Evolutionary conservation across 2,329 filamentous ascomycete species (phyloP).

Genomic region (Neonectria punicea): DNA sequence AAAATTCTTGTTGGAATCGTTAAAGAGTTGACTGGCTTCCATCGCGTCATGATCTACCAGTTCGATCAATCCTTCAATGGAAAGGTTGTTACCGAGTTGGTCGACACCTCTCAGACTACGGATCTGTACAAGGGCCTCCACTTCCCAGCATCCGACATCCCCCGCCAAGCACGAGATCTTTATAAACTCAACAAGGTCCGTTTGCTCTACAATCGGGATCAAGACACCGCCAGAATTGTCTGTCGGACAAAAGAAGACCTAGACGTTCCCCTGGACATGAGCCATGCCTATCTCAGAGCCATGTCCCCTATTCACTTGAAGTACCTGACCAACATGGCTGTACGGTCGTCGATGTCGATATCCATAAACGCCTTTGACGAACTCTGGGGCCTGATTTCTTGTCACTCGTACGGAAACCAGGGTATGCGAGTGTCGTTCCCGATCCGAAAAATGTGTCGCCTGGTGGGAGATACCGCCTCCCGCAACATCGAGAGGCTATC

Average conservation of each 20-base stretch:
- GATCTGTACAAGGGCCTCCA: constrained; percentile 89
- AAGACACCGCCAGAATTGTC: constrained; percentile 82
- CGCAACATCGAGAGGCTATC: constrained; percentile 89
- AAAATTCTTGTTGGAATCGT: constrained; percentile 87
- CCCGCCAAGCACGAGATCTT: constrained; percentile 84
- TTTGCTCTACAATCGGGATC: constrained; percentile 85
- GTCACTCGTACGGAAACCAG: constrained; percentile 79
- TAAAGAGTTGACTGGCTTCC: constrained; percentile 90
- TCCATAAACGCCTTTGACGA: constrained; percentile 88
- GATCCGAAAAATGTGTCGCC: constrained; percentile 89
- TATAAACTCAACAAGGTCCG: constrained; percentile 93
- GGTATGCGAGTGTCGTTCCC: constrained; percentile 95
- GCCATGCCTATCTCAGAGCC: constrained; percentile 83
- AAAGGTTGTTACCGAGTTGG: constrained; percentile 86
- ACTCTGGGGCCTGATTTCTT: constrained; percentile 88
- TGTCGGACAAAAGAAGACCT: constrained; percentile 81
- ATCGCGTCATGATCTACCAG: constrained; percentile 93
- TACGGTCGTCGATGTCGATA: constrained; percentile 94
- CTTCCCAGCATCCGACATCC: constrained; percentile 89
- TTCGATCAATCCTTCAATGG: constrained; percentile 87
- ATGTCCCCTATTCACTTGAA: constrained; percentile 93
- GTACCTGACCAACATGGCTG: constrained; percentile 88
- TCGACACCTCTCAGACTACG: constrained; percentile 81
- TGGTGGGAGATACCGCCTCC: constrained; percentile 87
- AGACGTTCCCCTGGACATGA: constrained; percentile 81